phyloP scores from a whole-genome alignment of 257 asterid species.

The Solanum rostratum region DNA sequence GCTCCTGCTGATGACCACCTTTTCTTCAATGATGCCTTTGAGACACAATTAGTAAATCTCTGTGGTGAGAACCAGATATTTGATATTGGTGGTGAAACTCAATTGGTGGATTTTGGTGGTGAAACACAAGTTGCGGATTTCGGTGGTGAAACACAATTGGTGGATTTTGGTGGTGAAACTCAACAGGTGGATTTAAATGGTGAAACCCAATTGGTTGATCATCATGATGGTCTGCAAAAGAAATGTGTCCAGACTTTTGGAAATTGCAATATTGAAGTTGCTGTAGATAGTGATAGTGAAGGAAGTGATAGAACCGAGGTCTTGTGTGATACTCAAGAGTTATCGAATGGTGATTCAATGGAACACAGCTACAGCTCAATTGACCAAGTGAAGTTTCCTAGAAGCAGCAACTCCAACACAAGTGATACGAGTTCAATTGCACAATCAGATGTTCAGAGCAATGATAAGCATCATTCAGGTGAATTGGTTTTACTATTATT shows the following conservation, averaged over 20 bases:
- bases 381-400: slow-evolving; percentile 11
- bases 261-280: slow-evolving; percentile 24
- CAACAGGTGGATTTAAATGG: slow-evolving; percentile 9
- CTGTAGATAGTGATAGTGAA: slow-evolving; percentile 16
- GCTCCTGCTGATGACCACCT: slow-evolving; percentile 36
- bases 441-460: slow-evolving; percentile 6
- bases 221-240: slow-evolving; percentile 23
- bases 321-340: slow-evolving; percentile 34
- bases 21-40: slow-evolving; percentile 42
- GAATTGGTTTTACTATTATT: neutral
- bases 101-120: slow-evolving; percentile 5
- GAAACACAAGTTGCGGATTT: slow-evolving; percentile 15
- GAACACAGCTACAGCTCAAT: slow-evolving; percentile 9
- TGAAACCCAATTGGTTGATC: slow-evolving; percentile 59
- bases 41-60: slow-evolving; percentile 27
- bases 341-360: slow-evolving; percentile 25
- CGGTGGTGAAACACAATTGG: slow-evolving; percentile 11
- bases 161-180: slow-evolving; percentile 12
- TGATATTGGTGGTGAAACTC: slow-evolving; percentile 12
- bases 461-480: slow-evolving; percentile 27
- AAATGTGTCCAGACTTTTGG: slow-evolving; percentile 16
- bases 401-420: slow-evolving; percentile 9
- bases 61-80: slow-evolving; percentile 4
- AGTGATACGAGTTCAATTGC: slow-evolving; percentile 11
- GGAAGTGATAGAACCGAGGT: slow-evolving; percentile 27